A percentile compares a stretch with the other conserved stretches of the same genome.
Evolutionary conservation across 179 eudicot species (phyloP).

Genomic region (Amaranthus tricolor): DNA sequence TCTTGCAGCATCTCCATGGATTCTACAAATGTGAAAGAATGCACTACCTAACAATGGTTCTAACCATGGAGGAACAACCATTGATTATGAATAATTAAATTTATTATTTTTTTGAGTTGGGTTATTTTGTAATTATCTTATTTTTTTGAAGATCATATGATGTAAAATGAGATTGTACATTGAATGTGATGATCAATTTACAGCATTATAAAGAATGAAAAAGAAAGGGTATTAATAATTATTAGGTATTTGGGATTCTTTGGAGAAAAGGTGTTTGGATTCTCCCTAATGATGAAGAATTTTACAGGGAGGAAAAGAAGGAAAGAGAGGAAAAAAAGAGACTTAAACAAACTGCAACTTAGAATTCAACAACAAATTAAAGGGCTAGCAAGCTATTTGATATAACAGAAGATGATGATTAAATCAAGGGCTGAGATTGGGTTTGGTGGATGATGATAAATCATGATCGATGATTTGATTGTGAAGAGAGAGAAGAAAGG

Average conservation of each 20-base stretch:
- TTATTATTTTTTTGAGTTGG: background rate
- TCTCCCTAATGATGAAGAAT: conserved; percentile 26
- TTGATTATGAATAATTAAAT: conserved; percentile 13
- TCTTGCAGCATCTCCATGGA: conserved; percentile 70
- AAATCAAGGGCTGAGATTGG: conserved; percentile 34
- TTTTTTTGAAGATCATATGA: background rate
- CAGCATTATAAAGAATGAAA: background rate
- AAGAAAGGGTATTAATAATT: background rate
- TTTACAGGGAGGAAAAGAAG: conserved; percentile 27
- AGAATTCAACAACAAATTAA: conserved; percentile 55
- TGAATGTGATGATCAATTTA: background rate
- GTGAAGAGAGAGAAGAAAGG: conserved; percentile 14
- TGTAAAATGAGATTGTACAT: background rate
- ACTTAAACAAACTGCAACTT: conserved; percentile 68
- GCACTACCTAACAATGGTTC: conserved; percentile 59
- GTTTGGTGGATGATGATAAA: conserved; percentile 35
- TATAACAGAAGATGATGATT: too few relatives aligned
- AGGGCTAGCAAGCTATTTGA: too few relatives aligned
- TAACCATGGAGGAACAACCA: conserved; percentile 72
- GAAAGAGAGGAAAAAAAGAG: conserved; percentile 24
- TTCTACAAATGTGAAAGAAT: conserved; percentile 68
- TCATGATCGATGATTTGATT: conserved; percentile 31
- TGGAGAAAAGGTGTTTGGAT: conserved; percentile 28
- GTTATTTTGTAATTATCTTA: too few relatives aligned
- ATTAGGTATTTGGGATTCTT: conserved; percentile 20